These are phyloP conservation scores for Cadophora luteo-olivacea DNA, from an alignment of 2,329 filamentous ascomycete species.

Conservation along the genomic window DNA sequence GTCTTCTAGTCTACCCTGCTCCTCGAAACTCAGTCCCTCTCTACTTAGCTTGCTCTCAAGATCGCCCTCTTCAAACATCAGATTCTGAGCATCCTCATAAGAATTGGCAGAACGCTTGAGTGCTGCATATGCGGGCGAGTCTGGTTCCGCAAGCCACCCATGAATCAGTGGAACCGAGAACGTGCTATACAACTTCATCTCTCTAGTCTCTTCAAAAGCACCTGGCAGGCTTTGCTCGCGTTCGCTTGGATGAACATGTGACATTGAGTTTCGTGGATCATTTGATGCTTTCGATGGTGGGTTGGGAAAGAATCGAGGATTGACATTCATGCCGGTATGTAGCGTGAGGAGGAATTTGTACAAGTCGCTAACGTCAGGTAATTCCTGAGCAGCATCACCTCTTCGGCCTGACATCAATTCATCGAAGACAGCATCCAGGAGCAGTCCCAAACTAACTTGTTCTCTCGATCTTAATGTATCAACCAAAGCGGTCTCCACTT, in stretches of 20 bases:
- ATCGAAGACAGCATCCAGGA: conserved; percentile 90
- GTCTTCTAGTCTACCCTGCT: conserved; percentile 83
- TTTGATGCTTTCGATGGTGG: conserved; percentile 44
- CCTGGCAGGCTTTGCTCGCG: conserved; percentile 63
- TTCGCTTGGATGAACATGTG: conserved; percentile 58
- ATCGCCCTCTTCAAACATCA: conserved; percentile 89
- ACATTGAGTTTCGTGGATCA: conserved; percentile 55
- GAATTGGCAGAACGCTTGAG: conserved; percentile 78
- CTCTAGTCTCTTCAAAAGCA: conserved; percentile 83
- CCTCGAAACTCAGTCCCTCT: conserved; percentile 68
- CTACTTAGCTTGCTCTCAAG: conserved; percentile 78
- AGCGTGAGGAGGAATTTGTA: conserved; percentile 87
- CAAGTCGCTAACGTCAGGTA: conserved; percentile 88
- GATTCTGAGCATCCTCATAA: conserved; percentile 90
- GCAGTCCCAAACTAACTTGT: conserved; percentile 82
- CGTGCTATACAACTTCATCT: conserved; percentile 90
- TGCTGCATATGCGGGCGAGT: conserved; percentile 71
- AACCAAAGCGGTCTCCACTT: conserved; percentile 72
- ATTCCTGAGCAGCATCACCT: conserved; percentile 61
- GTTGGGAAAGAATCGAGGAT: conserved; percentile 80
- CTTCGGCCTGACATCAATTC: conserved; percentile 84
- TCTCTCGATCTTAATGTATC: conserved; percentile 81
- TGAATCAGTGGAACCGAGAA: conserved; percentile 91
- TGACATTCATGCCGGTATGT: conserved; percentile 98
- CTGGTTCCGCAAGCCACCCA: conserved; percentile 82